These are phyloP conservation scores for Aspergillus intermedius DNA, from an alignment of 2,329 filamentous ascomycete genomes.

Conservation along the genomic window DNA sequence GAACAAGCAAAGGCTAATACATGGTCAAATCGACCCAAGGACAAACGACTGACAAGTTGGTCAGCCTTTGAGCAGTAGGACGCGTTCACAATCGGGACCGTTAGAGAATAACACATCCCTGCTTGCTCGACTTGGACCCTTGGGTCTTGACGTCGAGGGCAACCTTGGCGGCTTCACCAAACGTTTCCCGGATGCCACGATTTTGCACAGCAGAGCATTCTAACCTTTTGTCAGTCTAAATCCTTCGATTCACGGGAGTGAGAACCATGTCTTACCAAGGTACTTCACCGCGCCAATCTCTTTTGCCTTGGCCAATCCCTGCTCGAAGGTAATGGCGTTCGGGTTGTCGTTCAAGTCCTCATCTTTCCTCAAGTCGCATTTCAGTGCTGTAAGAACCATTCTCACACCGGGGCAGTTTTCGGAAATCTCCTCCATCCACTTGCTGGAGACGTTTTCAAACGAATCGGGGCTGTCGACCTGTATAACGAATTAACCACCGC, in stretches of 20 bases:
- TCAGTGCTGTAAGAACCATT: conserved; percentile 88
- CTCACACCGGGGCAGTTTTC: conserved; percentile 96
- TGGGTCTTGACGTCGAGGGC: conserved; percentile 56
- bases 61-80: background rate
- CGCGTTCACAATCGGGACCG: conserved; percentile 4
- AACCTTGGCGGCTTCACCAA: conserved; percentile 93
- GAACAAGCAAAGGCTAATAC: conserved; percentile 2
- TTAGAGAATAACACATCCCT: conserved; percentile 32
- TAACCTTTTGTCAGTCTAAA: conserved; percentile 20
- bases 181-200: conserved; percentile 94
- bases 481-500: conserved; percentile 2
- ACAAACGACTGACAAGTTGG: too few species aligned
- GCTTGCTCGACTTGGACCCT: conserved; percentile 25
- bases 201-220: conserved; percentile 99
- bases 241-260: background rate
- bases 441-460: conserved; percentile 95
- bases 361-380: conserved; percentile 88
- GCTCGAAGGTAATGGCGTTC: conserved; percentile 72
- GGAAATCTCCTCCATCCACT: conserved; percentile 96
- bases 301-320: conserved; percentile 83
- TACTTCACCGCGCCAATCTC: conserved; percentile 90
- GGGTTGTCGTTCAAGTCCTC: conserved; percentile 63
- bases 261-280: conserved; percentile 52
- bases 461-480: conserved; percentile 88
- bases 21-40: conserved; percentile 1